These are phyloP conservation scores for Eucalyptus guilfoylei DNA, from an alignment of 345 rosid genomes.

Conservation along the genomic window DNA sequence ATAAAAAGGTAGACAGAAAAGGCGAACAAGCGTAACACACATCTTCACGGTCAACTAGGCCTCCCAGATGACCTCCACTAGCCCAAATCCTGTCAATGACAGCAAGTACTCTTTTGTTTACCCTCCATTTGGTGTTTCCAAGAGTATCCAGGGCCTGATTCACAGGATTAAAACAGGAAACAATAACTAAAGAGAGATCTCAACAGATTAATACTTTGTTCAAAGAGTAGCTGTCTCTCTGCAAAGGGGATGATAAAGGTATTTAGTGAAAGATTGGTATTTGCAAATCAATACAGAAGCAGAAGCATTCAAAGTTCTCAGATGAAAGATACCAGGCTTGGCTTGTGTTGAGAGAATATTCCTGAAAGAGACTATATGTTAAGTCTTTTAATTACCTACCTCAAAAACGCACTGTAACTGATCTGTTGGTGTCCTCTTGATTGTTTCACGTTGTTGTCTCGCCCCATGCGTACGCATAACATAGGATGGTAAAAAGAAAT, in stretches of 20 bases:
- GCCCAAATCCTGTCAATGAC: slow-evolving; percentile 94
- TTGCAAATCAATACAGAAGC: background rate
- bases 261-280: background rate
- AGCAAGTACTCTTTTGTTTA: slow-evolving; percentile 70
- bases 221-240: background rate
- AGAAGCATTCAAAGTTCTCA: background rate
- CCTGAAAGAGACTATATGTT: background rate
- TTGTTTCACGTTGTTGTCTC: slow-evolving; percentile 53
- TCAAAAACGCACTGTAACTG: slow-evolving; percentile 68
- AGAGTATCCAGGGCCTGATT: slow-evolving; percentile 89
- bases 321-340: background rate
- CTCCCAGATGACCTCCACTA: slow-evolving; percentile 70
- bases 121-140: slow-evolving; percentile 92
- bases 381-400: slow-evolving; percentile 28
- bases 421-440: slow-evolving; percentile 48
- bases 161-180: background rate
- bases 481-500: slow-evolving; percentile 77
- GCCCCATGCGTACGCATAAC: slow-evolving; percentile 96
- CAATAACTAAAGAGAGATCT: background rate
- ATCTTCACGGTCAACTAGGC: slow-evolving; percentile 83
- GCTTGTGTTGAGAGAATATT: background rate
- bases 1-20: background rate
- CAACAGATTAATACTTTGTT: background rate
- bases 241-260: background rate
- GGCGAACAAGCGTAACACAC: slow-evolving; percentile 25